Conservation (phyloP, 148 eudicot genomes). For the Polygonum aviculare region DNA sequence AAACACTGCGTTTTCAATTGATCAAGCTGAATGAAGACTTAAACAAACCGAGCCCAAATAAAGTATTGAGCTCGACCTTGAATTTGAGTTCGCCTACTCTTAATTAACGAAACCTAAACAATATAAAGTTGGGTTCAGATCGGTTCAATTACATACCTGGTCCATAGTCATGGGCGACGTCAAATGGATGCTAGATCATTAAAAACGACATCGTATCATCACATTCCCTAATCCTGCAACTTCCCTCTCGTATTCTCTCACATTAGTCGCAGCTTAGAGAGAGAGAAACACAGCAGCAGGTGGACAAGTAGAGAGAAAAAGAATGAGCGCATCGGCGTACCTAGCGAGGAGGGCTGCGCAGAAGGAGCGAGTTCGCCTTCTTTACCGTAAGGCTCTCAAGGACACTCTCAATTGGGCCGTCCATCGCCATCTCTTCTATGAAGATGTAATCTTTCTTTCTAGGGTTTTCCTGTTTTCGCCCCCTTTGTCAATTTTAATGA, state of each 20-base stretch:
- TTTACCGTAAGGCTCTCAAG: slow-evolving; percentile 71
- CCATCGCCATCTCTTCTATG: slow-evolving; percentile 90
- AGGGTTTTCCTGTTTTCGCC: slow-evolving; percentile 17
- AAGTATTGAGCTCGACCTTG: no score
- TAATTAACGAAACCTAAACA: no score
- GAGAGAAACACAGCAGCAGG: neutral
- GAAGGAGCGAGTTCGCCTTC: slow-evolving; percentile 71
- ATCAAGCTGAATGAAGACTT: no score
- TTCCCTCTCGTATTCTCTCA: neutral
- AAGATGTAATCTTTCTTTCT: slow-evolving; percentile 52
- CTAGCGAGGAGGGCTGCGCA: slow-evolving; percentile 77
- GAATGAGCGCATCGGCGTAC: slow-evolving; percentile 52
- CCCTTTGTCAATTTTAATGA: neutral
- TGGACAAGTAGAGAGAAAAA: slow-evolving; percentile 7
- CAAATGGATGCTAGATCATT: neutral
- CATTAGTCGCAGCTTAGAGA: neutral
- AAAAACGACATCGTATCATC: slow-evolving; percentile 7
- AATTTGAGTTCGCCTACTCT: no score
- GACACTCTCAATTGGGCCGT: slow-evolving; percentile 98
- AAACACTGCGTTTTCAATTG: no score
- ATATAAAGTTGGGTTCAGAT: no score
- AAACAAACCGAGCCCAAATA: no score
- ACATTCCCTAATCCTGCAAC: neutral
- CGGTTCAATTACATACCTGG: no score
- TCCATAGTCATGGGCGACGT: no score